Evolutionary conservation across 148 eudicot genomes (phyloP).

Genomic region (Limonium bicolor): DNA sequence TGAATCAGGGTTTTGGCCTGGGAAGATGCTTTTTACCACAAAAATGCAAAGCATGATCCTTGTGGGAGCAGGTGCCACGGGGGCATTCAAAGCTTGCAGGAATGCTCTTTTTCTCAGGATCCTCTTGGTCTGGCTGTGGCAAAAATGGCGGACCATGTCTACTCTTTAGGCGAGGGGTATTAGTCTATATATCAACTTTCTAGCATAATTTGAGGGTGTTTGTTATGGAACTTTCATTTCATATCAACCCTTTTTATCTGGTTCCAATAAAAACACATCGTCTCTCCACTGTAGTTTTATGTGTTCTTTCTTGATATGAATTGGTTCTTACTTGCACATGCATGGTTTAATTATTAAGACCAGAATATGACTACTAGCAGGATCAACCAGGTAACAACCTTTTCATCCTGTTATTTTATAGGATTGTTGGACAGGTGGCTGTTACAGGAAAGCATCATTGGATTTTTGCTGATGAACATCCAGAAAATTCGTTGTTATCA

Average conservation of each 20-base stretch:
- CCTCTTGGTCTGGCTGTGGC: conserved; percentile 64
- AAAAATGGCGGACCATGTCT: conserved; percentile 71
- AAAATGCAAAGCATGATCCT: conserved; percentile 19
- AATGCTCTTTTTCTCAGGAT: conserved; percentile 38
- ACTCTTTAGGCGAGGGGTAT: conserved; percentile 93
- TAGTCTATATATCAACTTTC: conserved; percentile 5
- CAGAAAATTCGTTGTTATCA: conserved; percentile 18
- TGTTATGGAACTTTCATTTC: background rate
- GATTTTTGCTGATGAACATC: conserved; percentile 35
- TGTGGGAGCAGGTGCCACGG: conserved; percentile 21
- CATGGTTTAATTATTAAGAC: no score
- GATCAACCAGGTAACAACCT: no score
- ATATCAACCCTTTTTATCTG: no score
- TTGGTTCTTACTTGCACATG: no score
- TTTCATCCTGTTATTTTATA: conserved; percentile 24
- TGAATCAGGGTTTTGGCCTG: conserved; percentile 61
- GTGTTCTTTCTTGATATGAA: no score
- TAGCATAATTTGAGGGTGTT: background rate
- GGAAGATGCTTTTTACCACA: conserved; percentile 71
- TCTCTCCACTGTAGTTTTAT: no score
- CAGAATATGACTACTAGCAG: no score
- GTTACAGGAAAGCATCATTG: conserved; percentile 74
- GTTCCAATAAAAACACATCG: no score
- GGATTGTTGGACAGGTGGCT: conserved; percentile 77
- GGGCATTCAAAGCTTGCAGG: conserved; percentile 17